These are phyloP conservation scores for Pythium dissotocum DNA, from an alignment of 352 stramenopile species.

Conservation along the genomic window DNA sequence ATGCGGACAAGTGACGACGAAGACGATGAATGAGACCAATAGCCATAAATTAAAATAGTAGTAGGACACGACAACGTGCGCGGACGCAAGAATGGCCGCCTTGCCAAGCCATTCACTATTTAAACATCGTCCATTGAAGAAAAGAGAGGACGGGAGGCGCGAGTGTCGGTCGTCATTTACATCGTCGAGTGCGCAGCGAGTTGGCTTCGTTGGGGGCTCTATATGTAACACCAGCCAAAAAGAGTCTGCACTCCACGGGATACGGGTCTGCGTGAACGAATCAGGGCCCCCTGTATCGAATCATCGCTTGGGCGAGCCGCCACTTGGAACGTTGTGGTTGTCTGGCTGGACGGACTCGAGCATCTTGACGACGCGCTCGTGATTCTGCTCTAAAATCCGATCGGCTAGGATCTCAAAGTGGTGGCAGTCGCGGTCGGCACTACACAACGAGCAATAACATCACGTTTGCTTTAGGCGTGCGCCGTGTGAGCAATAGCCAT, in stretches of 20 bases:
- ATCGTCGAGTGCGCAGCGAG: not conserved
- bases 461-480: not conserved
- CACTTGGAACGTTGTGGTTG: constrained; percentile 56
- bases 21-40: not conserved
- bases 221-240: not conserved
- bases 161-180: not conserved
- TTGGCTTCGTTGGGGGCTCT: not conserved
- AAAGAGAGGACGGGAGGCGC: not conserved
- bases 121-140: not conserved
- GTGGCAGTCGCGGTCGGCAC: constrained; percentile 75
- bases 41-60: constrained; percentile 5
- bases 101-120: not conserved
- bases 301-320: not conserved
- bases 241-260: not conserved
- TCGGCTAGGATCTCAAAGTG: constrained; percentile 74
- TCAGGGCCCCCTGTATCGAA: not conserved
- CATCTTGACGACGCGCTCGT: constrained; percentile 71
- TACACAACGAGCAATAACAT: constrained; percentile 21
- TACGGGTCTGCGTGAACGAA: not conserved
- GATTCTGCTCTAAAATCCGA: constrained; percentile 40
- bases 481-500: too few species aligned
- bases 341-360: constrained; percentile 66
- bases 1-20: not conserved
- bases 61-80: not conserved
- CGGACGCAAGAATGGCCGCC: not conserved